Conservation (phyloP, 176 grass and related monocot species). For the sorghum (Sorghum bicolor) region DNA sequence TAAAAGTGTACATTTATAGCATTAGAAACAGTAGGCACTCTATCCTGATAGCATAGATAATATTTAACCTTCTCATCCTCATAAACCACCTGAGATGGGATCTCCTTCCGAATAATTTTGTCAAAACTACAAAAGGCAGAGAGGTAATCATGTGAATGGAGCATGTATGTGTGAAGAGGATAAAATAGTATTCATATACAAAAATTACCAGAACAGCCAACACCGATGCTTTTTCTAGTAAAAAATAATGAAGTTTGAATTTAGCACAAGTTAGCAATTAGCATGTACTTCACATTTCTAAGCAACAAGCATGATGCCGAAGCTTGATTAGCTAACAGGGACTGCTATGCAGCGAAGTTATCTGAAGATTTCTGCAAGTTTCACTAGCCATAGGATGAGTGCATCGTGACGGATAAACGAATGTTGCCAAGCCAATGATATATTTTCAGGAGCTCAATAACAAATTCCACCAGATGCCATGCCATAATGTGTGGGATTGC, state of each 20-base stretch:
- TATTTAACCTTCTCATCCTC: conserved; percentile 71
- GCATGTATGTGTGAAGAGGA: neutral
- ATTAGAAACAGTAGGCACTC: neutral
- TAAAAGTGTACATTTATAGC: neutral
- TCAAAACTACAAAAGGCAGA: conserved; percentile 53
- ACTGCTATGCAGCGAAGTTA: neutral
- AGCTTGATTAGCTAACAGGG: neutral
- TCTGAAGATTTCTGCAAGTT: neutral
- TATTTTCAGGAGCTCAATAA: neutral
- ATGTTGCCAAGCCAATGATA: neutral
- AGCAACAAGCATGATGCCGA: neutral
- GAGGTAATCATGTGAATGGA: neutral
- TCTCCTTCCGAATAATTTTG: conserved; percentile 78
- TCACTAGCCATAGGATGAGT: neutral
- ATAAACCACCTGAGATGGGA: conserved; percentile 69
- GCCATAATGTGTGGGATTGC: neutral
- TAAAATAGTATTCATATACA: neutral
- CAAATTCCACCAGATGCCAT: neutral
- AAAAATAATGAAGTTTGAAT: neutral
- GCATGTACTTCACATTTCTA: neutral
- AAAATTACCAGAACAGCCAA: neutral
- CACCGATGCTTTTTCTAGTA: neutral
- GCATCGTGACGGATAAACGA: neutral
- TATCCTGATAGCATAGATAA: neutral
- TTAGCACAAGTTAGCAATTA: neutral